phyloP scores from a whole-genome alignment of 345 rosid genomes.

The Gossypium rotundifolium region DNA sequence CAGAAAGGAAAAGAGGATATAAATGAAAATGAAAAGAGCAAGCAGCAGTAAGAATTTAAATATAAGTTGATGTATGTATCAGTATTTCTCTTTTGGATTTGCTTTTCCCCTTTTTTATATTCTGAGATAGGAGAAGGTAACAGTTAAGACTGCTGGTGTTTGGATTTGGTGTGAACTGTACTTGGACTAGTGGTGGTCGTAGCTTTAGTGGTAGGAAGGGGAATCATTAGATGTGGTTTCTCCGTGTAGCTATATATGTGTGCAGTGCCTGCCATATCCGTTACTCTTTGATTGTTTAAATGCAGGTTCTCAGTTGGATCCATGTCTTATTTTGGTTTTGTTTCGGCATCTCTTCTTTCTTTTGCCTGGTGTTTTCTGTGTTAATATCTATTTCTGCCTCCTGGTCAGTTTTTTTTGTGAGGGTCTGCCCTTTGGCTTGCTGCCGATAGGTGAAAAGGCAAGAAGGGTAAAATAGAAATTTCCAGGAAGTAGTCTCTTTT shows the following conservation, averaged over 20 bases:
- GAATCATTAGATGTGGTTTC: constrained; percentile 17
- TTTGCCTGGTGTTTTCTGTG: not conserved
- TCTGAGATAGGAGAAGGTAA: constrained; percentile 18
- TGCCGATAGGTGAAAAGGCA: not conserved
- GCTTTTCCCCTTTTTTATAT: not conserved
- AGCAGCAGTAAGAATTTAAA: constrained; percentile 28
- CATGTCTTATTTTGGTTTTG: not conserved
- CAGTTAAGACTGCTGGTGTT: constrained; percentile 20
- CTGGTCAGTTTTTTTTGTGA: not conserved
- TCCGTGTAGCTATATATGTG: constrained; percentile 15
- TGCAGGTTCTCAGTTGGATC: constrained; percentile 22
- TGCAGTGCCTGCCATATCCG: constrained; percentile 17
- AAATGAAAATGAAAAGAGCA: constrained; percentile 23
- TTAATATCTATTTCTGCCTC: not conserved
- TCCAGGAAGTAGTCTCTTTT: not conserved
- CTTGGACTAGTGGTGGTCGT: constrained; percentile 19
- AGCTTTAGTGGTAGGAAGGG: constrained; percentile 15
- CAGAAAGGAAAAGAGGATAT: constrained; percentile 15
- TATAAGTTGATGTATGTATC: constrained; percentile 43
- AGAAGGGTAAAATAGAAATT: not conserved
- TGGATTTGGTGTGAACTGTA: constrained; percentile 24
- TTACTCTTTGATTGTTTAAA: constrained; percentile 18
- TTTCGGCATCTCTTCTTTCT: too few species aligned
- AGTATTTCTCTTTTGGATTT: constrained; percentile 1
- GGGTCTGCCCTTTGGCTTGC: not conserved